These are phyloP conservation scores for Rosa hybrid DNA, from an alignment of 331 rosid species.

Conservation along the genomic window DNA sequence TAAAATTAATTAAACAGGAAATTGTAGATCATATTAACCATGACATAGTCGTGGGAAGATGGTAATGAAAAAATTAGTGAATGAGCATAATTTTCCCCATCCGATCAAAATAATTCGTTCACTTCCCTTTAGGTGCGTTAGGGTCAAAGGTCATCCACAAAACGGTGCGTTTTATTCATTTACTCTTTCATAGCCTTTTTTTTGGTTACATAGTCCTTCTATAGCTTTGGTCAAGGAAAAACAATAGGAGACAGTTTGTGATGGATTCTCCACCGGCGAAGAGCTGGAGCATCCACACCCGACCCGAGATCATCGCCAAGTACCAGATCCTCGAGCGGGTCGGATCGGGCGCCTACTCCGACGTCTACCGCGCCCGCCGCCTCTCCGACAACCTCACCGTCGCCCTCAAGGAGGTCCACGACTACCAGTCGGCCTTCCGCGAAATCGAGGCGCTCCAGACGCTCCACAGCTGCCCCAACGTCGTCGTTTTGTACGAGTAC, in stretches of 20 bases:
- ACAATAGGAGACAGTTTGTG: too few relatives aligned
- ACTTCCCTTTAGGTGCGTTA: too few relatives aligned
- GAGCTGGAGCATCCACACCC: constrained; percentile 90
- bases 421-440: constrained; percentile 72
- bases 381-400: constrained; percentile 61
- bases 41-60: too few relatives aligned
- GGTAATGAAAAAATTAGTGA: too few relatives aligned
- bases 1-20: too few relatives aligned
- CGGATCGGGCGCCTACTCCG: constrained; percentile 91
- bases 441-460: constrained; percentile 79
- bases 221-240: too few relatives aligned
- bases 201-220: too few relatives aligned
- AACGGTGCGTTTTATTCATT: background rate
- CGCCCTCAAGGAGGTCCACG: constrained; percentile 93
- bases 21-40: too few relatives aligned
- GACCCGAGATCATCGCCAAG: constrained; percentile 65
- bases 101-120: too few relatives aligned
- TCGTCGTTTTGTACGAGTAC: constrained; percentile 72
- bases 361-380: constrained; percentile 75
- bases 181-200: background rate
- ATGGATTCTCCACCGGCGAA: constrained; percentile 55
- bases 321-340: constrained; percentile 67
- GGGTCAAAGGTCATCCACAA: background rate
- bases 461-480: constrained; percentile 58
- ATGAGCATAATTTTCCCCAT: too few relatives aligned